A percentile compares a stretch with the other conserved stretches of the same genome.
Conservation (phyloP, 306 rosid genomes). For the Glycine soja region DNA sequence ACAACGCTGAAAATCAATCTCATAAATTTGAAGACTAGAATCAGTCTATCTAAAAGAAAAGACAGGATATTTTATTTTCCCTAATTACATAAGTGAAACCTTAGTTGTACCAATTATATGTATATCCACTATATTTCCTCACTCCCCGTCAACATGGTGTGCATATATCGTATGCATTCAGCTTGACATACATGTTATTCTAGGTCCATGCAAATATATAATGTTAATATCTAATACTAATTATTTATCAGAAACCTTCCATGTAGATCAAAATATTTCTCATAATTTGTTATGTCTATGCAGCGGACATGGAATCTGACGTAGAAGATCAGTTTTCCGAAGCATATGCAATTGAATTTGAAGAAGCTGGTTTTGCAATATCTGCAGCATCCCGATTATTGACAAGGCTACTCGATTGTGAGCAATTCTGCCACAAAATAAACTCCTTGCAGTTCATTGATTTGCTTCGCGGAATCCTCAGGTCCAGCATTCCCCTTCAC, state of each 20-base stretch:
- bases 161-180: no score
- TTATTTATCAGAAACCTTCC: not conserved
- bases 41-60: no score
- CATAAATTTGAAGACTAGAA: no score
- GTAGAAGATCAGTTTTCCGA: slow-evolving; percentile 64
- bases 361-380: slow-evolving; percentile 90
- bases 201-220: no score
- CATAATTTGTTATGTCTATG: slow-evolving; percentile 28
- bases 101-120: no score
- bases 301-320: slow-evolving; percentile 61
- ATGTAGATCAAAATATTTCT: slow-evolving; percentile 32
- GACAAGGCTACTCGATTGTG: slow-evolving; percentile 67
- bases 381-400: slow-evolving; percentile 84
- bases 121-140: no score
- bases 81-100: no score
- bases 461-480: slow-evolving; percentile 69
- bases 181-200: no score
- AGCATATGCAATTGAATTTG: slow-evolving; percentile 68
- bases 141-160: no score
- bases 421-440: slow-evolving; percentile 56
- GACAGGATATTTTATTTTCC: no score
- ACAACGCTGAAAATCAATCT: no score
- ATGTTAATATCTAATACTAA: not conserved
- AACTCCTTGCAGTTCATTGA: slow-evolving; percentile 59
- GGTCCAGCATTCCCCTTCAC: slow-evolving; percentile 68